A percentile compares a stretch with the other conserved stretches of the same genome.
phyloP scores from a whole-genome alignment of 2,329 filamentous ascomycete genomes.

The Pestalotiopsis sp. region DNA sequence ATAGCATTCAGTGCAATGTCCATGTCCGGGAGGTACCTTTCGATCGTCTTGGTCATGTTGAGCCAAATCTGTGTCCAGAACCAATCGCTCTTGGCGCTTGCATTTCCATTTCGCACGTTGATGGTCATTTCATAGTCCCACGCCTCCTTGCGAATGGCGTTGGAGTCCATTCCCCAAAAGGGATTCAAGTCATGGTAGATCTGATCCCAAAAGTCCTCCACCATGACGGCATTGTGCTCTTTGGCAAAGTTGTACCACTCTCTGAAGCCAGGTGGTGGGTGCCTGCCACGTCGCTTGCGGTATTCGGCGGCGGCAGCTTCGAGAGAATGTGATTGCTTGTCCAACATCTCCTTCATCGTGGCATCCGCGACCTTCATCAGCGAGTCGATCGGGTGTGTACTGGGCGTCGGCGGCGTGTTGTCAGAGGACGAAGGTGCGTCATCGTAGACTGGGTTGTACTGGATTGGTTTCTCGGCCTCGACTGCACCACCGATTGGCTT shows the following conservation, averaged over 20 bases:
- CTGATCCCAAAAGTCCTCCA: constrained; percentile 54
- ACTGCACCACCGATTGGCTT: not conserved
- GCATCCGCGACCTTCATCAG: constrained; percentile 42
- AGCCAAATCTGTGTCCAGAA: constrained; percentile 62
- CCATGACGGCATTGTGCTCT: constrained; percentile 41
- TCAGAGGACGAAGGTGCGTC: constrained; percentile 15
- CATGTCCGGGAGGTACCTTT: constrained; percentile 64
- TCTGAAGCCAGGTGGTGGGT: constrained; percentile 51
- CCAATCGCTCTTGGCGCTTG: constrained; percentile 54
- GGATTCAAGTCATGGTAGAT: constrained; percentile 54
- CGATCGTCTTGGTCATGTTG: constrained; percentile 53
- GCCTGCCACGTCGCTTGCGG: constrained; percentile 46
- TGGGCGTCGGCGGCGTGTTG: constrained; percentile 16
- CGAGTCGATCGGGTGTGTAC: constrained; percentile 45
- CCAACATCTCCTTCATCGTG: constrained; percentile 38
- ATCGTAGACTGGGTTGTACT: constrained; percentile 16
- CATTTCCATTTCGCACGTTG: constrained; percentile 54
- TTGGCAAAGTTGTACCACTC: constrained; percentile 48
- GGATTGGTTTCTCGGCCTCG: constrained; percentile 12
- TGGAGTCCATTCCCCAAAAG: constrained; percentile 55
- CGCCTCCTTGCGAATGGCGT: constrained; percentile 52
- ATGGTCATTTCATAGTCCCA: constrained; percentile 63
- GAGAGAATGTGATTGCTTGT: constrained; percentile 43
- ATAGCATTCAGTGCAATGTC: constrained; percentile 68
- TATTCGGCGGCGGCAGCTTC: constrained; percentile 47